Evolutionary conservation across 208 protist genomes (phyloP), one percentile per base, ranked within the genome.

Genomic region (Porcisia deanei): DNA sequence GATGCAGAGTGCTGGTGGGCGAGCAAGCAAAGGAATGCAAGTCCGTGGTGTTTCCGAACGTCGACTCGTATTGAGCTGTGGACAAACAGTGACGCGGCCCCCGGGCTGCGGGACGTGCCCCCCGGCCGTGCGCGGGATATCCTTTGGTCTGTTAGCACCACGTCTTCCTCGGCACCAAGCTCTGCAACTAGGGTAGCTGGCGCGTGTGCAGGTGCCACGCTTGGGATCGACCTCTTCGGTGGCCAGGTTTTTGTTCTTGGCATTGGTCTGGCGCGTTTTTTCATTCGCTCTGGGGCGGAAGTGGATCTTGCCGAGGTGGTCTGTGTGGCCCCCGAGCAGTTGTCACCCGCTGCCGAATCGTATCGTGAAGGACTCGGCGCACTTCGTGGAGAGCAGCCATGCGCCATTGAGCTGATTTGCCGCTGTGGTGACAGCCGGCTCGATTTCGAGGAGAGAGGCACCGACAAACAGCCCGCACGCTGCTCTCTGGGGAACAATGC

Each of bases 291-390:
- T 30, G 57, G n/a, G 14, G n/a, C 37, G 34, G 63, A 71, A 39
- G 61, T 63, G 30, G 78, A 82, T 43, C 22, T 76, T 10, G 78
- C 73, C 0, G 78, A 82, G 54, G 34, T 78, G n/a, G 78, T 82
- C n/a, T 52, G 77, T 16, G 61, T 82, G 7, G 78, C 78, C 5
- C 73, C 78, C 7, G 78, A 82, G 58, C 57, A 71, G 3, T 22
- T 74, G 41, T 60, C 78, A 10, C 10, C 58, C n/a, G 66, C 54
- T 20, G 77, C 68, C 0, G 53, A 47, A n/a, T 68, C 73, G 20
- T 82, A 78, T 60, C 73, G 78, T n/a, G 53, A 43, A 39, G 52
- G 43, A 25, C 41, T 82, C 22, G 34, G 59, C 22, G 73, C 73
- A 0, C 73, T 82, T 4, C 72, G 72, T 52, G 45, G 55, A 43